Base-by-base conservation (phyloP, 257 asterid species). In the Thymus quinquecostatus region DNA sequence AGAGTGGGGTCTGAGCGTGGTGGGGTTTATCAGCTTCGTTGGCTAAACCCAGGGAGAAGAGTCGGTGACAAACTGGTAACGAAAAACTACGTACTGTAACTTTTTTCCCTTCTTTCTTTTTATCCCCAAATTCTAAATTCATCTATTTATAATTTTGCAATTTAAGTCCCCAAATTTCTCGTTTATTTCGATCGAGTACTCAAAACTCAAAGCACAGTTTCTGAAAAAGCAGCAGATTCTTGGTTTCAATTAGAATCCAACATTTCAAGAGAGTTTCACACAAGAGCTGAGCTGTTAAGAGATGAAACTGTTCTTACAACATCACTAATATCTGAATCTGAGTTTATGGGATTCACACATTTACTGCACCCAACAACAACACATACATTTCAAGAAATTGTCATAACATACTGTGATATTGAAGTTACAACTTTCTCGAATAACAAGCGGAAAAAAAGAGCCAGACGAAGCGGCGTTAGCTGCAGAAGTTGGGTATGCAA, bases 401-500 rank as follows among this genome's bases (percentile, higher is more conserved):
- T 63, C 68, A 9, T 41, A 8, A 62, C 51, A 62, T 62, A 61
- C 13, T 40, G 49, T 60, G 62, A 56, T 66, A 57, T 36, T 14
- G 12, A 60, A 40, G 51, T 78, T 67, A 21, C 78, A 73, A 12
- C 59, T 34, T 36, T 30, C 69, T 11, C 12, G 1, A 10, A 33
- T 21, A 11, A 10, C n/a, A 34, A 62, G 28, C 8, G 2, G 1
- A 38, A 36, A 60, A 61, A 30, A 21, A 13, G 13, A 59, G 45
- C 13, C 9, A 33, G 57, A 51, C 3, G 48, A 64, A 70, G 56
- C 51, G 71, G 54, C 32, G 71, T 68, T 79, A 89, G 73, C 82
- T 83, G 74, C 90, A 88, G 75, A 90, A 86, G 71, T 88, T 90
- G 44, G 97, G 96, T 57, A 88, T 84, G 86, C 97, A 88, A 1